Evolutionary conservation across 345 rosid genomes (phyloP).

Genomic region (Orychophragmus violaceus): DNA sequence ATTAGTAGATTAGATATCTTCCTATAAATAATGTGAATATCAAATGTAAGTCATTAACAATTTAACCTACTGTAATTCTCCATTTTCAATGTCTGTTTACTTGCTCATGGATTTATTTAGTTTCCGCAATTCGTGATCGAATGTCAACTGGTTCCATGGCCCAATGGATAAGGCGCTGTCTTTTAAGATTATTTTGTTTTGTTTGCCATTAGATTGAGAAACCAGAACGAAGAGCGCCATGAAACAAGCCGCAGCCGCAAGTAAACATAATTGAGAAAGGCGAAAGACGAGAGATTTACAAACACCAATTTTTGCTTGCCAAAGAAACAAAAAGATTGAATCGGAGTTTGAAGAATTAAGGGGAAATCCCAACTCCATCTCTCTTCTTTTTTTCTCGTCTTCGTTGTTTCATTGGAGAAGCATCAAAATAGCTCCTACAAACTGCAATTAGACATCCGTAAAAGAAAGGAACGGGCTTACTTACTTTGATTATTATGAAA

Average conservation of each 20-base stretch:
- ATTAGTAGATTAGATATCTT: too few species aligned
- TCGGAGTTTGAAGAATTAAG: not conserved
- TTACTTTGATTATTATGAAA: conserved; percentile 42
- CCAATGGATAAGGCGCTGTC: conserved; percentile 85
- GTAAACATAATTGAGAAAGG: not conserved
- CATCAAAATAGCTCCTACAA: not conserved
- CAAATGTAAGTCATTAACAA: too few species aligned
- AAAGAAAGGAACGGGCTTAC: not conserved
- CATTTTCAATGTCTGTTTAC: too few species aligned
- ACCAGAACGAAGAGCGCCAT: not conserved
- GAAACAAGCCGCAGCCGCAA: conserved; percentile 20
- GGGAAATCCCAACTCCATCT: not conserved
- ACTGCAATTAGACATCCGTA: not conserved
- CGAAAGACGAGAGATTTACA: not conserved
- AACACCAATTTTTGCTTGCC: not conserved
- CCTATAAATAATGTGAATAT: too few species aligned
- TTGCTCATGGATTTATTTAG: too few species aligned
- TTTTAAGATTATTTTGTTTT: too few species aligned
- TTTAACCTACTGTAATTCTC: too few species aligned
- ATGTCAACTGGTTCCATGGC: conserved; percentile 17
- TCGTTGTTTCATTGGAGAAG: not conserved
- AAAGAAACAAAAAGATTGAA: not conserved
- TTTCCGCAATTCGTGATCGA: too few species aligned
- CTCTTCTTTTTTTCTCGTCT: not conserved
- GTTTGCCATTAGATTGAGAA: not conserved